Evolutionary conservation across 768 basidiomycete genomes (phyloP), one percentile per base, ranked within the genome.

Genomic region (Cystobasidium onofrii): DNA sequence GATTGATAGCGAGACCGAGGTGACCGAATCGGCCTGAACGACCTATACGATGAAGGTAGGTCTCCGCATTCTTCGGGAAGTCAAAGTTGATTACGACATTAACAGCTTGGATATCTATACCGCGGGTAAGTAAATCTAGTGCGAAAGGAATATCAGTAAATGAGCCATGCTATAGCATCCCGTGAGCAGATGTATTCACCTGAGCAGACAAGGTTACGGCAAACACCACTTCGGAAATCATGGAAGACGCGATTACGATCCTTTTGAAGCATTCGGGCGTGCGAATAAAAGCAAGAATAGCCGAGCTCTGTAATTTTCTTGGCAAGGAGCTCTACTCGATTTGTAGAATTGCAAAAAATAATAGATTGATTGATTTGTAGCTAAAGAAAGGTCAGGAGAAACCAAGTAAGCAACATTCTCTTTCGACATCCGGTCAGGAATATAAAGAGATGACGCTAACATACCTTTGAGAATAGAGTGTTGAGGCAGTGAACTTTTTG

Each of bases 351-450:
- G 84, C 95, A 99, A 84, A 99, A 99, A 81, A 99, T 99, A 83
- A 99, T 98, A 74, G 95, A 97, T 84, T 99, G 95, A 84, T 99
- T 99, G 85, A 99, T 99, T 94, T 98, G 95, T 64, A 99, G 87
- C 92, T 97, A 80, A 15, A 73, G 43, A 73, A 1, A 1, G 9
- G 60, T 36, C 61, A 60, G 80, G 91, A 89, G 4, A 87, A 88
- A 50, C 88, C 85, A 36, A 88, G 88, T 50, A 46, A 39, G 12
- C 52, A 46, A 1, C 13, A 23, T 23, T 64, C 73, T 33, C 15
- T 39, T 18, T 13, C 57, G 31, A 31, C 43, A 54, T 29, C 29
- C 39, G 17, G 1, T 52, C 29, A 25, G n/a, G 20, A 31, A 1
- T 27, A 9, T 0, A 0, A 41, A 7, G 15, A 1, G 20, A 36